Conservation (phyloP, 1,284 basidiomycete species). For the Hypsizygus ulmarius region DNA sequence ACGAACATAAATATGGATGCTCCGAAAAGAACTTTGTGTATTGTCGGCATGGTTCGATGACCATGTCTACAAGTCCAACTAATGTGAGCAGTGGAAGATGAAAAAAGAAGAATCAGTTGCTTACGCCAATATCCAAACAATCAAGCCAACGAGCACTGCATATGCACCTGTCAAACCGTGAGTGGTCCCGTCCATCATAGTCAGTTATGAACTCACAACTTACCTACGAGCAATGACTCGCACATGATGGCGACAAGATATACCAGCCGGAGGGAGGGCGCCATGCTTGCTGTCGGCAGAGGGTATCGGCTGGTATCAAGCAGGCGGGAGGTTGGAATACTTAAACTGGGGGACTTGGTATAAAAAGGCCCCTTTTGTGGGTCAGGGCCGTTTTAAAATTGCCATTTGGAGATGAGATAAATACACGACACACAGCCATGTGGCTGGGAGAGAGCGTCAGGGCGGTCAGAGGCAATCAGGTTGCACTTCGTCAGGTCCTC, state of each 20-base stretch:
- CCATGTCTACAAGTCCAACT: constrained; percentile 3
- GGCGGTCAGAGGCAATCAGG: too few relatives aligned
- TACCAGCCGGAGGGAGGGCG: constrained; percentile 8
- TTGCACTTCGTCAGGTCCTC: too few relatives aligned
- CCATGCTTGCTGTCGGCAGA: constrained; percentile 11
- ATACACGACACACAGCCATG: too few relatives aligned
- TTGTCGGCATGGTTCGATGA: constrained; percentile 8
- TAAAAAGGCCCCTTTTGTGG: too few relatives aligned
- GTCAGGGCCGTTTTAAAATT: too few relatives aligned
- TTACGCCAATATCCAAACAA: constrained; percentile 7
- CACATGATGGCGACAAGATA: constrained; percentile 19
- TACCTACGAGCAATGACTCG: constrained; percentile 18
- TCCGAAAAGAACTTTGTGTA: constrained; percentile 14
- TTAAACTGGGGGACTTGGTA: too few relatives aligned
- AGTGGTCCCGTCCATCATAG: neutral
- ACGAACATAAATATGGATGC: constrained; percentile 19
- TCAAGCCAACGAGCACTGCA: constrained; percentile 8
- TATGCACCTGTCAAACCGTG: constrained; percentile 4
- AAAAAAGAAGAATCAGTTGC: neutral
- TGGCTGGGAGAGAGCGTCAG: too few relatives aligned
- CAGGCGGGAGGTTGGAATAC: too few relatives aligned
- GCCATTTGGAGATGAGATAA: too few relatives aligned
- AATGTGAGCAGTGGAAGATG: neutral
- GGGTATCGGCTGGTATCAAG: too few relatives aligned
- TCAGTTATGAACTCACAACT: neutral